Conservation (phyloP, 2,329 filamentous ascomycete species). For the Ceratocystis papillata region DNA sequence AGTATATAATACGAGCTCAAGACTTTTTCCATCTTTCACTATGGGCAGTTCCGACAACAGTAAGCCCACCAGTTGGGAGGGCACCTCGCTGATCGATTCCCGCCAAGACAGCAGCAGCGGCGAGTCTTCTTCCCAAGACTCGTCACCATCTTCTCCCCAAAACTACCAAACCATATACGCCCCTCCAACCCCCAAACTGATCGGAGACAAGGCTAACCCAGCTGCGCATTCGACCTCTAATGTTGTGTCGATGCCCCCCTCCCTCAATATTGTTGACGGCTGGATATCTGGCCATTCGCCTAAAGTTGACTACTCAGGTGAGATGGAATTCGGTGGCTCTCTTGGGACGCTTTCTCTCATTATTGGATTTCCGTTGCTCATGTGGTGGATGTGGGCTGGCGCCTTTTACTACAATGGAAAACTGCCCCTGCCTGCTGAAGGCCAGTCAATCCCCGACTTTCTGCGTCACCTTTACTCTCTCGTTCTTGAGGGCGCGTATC, state of each 20-base stretch:
- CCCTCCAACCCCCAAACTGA: slow-evolving; percentile 24
- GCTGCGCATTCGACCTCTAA: slow-evolving; percentile 28
- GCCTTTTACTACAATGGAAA: slow-evolving; percentile 84
- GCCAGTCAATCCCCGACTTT: slow-evolving; percentile 62
- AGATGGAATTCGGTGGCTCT: slow-evolving; percentile 79
- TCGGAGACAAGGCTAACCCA: slow-evolving; percentile 16
- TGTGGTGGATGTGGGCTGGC: slow-evolving; percentile 99
- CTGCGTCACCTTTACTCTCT: slow-evolving; percentile 57
- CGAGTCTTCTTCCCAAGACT: slow-evolving; percentile 21
- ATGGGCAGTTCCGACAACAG: slow-evolving; percentile 10
- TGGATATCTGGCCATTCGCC: slow-evolving; percentile 51
- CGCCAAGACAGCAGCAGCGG: slow-evolving; percentile 16
- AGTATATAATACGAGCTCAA: neutral
- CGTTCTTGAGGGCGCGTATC: slow-evolving; percentile 75
- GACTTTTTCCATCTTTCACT: neutral
- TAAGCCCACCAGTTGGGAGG: slow-evolving; percentile 11
- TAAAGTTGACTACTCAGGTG: slow-evolving; percentile 52
- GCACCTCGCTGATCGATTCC: slow-evolving; percentile 10
- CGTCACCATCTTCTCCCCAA: neutral
- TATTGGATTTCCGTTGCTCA: slow-evolving; percentile 82
- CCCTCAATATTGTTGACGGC: slow-evolving; percentile 39
- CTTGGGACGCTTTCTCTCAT: slow-evolving; percentile 74
- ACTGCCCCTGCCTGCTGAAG: slow-evolving; percentile 55
- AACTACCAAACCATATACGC: slow-evolving; percentile 3
- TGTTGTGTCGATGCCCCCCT: slow-evolving; percentile 27